These are phyloP conservation scores for Phaeosphaeriaceae sp. DNA, from an alignment of 2,329 filamentous ascomycete species.

Conservation along the genomic window DNA sequence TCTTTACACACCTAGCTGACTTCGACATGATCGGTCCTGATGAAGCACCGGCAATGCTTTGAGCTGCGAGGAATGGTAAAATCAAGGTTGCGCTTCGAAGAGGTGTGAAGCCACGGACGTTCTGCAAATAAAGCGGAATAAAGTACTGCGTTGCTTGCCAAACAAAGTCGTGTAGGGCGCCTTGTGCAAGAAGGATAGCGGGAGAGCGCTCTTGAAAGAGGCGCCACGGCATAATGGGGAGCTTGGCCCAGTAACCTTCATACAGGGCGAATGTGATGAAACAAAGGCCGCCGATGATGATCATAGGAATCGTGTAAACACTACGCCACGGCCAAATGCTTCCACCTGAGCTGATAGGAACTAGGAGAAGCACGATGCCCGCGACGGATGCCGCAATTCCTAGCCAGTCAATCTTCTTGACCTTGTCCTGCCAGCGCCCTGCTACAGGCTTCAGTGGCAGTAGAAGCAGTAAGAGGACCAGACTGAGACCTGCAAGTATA, in stretches of 20 bases:
- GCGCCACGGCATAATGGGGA: constrained; percentile 6
- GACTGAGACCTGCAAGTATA: not conserved
- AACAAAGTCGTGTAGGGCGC: constrained; percentile 49
- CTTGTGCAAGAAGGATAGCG: constrained; percentile 1
- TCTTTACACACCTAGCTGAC: constrained; percentile 16
- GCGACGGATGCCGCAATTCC: constrained; percentile 1
- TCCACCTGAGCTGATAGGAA: constrained; percentile 6
- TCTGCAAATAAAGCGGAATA: constrained; percentile 35
- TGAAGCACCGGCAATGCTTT: constrained; percentile 20
- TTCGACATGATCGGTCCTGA: constrained; percentile 27
- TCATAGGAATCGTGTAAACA: constrained; percentile 5
- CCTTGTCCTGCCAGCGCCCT: constrained; percentile 4
- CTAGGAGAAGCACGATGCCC: constrained; percentile 1
- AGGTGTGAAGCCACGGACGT: constrained; percentile 26
- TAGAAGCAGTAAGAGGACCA: not conserved
- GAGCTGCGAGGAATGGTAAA: constrained; percentile 29
- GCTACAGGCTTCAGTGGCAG: constrained; percentile 2
- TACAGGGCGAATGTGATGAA: constrained; percentile 7
- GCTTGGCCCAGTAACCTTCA: not conserved
- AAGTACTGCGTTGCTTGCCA: constrained; percentile 57
- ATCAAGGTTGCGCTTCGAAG: constrained; percentile 30
- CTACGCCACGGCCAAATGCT: constrained; percentile 6
- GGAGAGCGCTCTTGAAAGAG: constrained; percentile 1
- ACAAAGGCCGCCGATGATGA: constrained; percentile 6
- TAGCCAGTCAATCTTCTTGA: constrained; percentile 4